phyloP scores from a whole-genome alignment of 2,329 filamentous ascomycete species.

The Trichoderma sp. region DNA sequence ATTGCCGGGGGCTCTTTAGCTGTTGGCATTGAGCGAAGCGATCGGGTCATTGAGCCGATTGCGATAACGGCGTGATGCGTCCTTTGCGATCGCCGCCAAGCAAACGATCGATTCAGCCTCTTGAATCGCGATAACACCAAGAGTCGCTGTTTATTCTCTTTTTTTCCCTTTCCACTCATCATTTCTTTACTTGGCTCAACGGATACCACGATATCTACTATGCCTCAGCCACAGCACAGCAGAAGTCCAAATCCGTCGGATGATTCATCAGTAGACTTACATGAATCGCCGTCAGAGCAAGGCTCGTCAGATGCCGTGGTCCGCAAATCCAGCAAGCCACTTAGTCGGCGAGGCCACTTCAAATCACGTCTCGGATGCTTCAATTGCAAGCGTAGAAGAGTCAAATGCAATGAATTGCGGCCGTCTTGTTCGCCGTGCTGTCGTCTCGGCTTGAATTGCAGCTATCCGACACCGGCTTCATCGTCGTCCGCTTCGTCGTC shows the following conservation, averaged over 20 bases:
- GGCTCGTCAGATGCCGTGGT: background rate
- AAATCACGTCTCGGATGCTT: constrained; percentile 35
- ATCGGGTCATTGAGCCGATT: background rate
- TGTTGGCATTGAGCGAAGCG: background rate
- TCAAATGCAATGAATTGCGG: constrained; percentile 33
- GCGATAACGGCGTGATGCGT: constrained; percentile 12
- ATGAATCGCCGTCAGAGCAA: background rate
- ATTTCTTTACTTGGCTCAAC: background rate
- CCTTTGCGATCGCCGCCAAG: background rate
- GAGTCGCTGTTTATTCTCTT: background rate
- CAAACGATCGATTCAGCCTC: constrained; percentile 3
- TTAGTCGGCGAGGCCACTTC: constrained; percentile 28
- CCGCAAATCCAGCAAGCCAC: constrained; percentile 5
- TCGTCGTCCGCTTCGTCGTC: background rate
- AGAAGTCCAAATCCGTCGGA: constrained; percentile 12
- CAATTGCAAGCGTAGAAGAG: constrained; percentile 33
- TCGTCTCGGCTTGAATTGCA: constrained; percentile 35
- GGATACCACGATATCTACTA: background rate
- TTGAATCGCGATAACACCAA: background rate
- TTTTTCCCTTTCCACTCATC: no score
- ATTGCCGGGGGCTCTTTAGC: background rate
- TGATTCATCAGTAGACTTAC: constrained; percentile 14
- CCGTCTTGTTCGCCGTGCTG: constrained; percentile 32
- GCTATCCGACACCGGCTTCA: constrained; percentile 29
- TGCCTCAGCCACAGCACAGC: constrained; percentile 11